Conservation (phyloP, 2,329 filamentous ascomycete genomes). For the Pseudopithomyces maydicus region DNA sequence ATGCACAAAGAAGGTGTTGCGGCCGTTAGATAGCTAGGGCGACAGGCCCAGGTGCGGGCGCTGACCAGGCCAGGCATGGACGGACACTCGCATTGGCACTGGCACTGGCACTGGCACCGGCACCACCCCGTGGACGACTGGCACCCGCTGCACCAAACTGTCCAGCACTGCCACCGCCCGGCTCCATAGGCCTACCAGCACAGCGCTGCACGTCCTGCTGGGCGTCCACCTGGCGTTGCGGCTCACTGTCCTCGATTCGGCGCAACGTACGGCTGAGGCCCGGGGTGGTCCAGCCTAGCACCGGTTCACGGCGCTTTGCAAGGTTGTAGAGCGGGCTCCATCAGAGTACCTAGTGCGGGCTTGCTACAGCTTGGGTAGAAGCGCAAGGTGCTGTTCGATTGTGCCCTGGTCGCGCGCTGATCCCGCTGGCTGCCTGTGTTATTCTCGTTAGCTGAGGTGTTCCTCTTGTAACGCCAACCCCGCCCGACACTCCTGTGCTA, state of each 20-base stretch:
- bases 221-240: conserved; percentile 22
- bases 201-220: conserved; percentile 26
- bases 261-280: conserved; percentile 36
- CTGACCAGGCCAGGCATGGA: no score
- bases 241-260: conserved; percentile 30
- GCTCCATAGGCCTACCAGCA: conserved; percentile 20
- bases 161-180: conserved; percentile 39
- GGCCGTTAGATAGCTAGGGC: not conserved
- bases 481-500: conserved; percentile 15
- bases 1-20: not conserved
- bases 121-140: no score
- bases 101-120: no score
- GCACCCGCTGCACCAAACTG: no score
- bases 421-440: conserved; percentile 25
- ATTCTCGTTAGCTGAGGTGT: conserved; percentile 40
- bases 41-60: no score
- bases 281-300: conserved; percentile 24
- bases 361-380: conserved; percentile 23
- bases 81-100: no score
- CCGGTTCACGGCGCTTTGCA: conserved; percentile 23
- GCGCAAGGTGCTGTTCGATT: conserved; percentile 8
- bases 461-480: conserved; percentile 18
- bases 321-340: conserved; percentile 16
- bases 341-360: conserved; percentile 27
- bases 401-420: conserved; percentile 21